Percentiles rank a stretch among this genome's conserved stretches.
phyloP scores from a whole-genome alignment of 225 moss, liverwort and hornwort genomes.

The Physcomitrellopsis africana region DNA sequence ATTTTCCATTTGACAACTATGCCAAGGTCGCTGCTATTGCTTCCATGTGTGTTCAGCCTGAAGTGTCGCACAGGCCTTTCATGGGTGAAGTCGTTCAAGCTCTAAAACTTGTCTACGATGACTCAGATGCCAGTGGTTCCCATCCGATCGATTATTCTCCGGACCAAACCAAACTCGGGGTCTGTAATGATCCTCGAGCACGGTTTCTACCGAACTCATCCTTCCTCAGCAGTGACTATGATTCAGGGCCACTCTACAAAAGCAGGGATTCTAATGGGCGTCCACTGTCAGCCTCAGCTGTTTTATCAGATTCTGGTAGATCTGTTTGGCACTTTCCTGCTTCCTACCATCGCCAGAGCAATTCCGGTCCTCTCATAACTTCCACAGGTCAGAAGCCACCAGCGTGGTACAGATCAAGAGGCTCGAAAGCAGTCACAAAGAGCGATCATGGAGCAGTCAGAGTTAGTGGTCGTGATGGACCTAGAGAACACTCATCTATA shows the following conservation, averaged over 20 bases:
- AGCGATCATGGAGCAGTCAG: constrained; percentile 49
- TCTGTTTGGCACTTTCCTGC: constrained; percentile 39
- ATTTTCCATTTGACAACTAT: constrained; percentile 57
- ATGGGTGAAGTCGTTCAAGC: constrained; percentile 72
- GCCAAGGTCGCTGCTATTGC: constrained; percentile 66
- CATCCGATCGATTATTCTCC: constrained; percentile 45
- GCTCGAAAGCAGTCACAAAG: constrained; percentile 49
- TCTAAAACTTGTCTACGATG: constrained; percentile 58
- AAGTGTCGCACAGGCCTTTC: constrained; percentile 61
- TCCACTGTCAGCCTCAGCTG: constrained; percentile 53
- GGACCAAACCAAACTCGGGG: constrained; percentile 42
- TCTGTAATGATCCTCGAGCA: constrained; percentile 47
- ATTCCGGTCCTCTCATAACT: constrained; percentile 59
- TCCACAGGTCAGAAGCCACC: constrained; percentile 57
- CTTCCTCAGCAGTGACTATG: constrained; percentile 63
- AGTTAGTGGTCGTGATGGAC: constrained; percentile 28
- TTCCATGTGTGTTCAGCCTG: constrained; percentile 66
- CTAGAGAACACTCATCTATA: constrained; percentile 28
- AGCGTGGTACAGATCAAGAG: constrained; percentile 52
- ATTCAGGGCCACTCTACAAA: constrained; percentile 49
- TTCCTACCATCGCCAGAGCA: constrained; percentile 57
- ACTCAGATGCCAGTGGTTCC: constrained; percentile 52
- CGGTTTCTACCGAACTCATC: constrained; percentile 58
- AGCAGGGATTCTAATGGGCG: constrained; percentile 38
- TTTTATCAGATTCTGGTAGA: constrained; percentile 46